Percentiles rank a stretch among this genome's conserved stretches.
Conservation (phyloP, 768 basidiomycete species). For the Xanthoconium purpureum region DNA sequence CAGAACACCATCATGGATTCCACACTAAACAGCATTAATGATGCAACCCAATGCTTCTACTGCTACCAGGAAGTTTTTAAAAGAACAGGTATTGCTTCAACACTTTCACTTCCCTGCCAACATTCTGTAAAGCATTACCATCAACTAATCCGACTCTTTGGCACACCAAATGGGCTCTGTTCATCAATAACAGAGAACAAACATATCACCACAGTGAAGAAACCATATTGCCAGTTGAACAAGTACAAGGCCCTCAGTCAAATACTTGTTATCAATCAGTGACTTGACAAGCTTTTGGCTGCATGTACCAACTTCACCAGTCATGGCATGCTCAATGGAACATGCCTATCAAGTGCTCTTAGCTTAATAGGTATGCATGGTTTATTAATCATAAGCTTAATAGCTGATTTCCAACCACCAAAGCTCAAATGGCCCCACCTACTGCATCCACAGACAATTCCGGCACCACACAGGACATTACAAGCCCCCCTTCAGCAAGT, state of each 20-base stretch:
- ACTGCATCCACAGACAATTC: background rate
- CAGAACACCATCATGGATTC: background rate
- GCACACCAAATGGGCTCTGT: background rate
- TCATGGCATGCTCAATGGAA: constrained; percentile 23
- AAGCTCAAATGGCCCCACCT: background rate
- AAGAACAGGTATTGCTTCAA: background rate
- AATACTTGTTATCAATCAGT: constrained; percentile 31
- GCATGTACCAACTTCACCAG: constrained; percentile 15
- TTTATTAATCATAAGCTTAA: background rate
- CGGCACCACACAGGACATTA: background rate
- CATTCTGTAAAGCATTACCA: background rate
- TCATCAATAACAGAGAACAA: constrained; percentile 13
- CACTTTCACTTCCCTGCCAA: background rate
- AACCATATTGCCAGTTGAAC: constrained; percentile 32
- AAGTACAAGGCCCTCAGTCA: constrained; percentile 22
- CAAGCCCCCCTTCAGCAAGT: background rate
- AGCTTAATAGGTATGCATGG: background rate
- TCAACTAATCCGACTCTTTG: background rate
- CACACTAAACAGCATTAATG: background rate
- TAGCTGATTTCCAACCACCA: background rate
- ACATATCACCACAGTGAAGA: constrained; percentile 37
- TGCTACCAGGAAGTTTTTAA: constrained; percentile 18
- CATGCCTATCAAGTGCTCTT: background rate
- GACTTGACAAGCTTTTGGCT: constrained; percentile 29
- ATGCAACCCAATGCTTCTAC: background rate